phyloP scores from a whole-genome alignment of 1,284 basidiomycete genomes.

The Gomphus bonarii region DNA sequence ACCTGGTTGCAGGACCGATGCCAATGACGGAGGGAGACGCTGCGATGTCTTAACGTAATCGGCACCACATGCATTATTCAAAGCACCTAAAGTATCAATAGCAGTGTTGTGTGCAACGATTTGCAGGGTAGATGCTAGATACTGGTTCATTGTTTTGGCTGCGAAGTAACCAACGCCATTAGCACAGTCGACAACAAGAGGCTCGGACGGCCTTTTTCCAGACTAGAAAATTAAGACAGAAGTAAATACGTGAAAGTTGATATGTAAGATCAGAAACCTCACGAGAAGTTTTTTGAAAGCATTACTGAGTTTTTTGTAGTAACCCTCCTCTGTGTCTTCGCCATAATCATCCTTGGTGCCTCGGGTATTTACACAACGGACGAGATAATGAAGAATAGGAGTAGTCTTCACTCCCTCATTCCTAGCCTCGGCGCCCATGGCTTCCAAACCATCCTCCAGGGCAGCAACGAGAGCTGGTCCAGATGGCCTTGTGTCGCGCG shows the following conservation, averaged over 20 bases:
- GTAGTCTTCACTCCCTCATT: constrained; percentile 86
- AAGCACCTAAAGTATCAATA: constrained; percentile 54
- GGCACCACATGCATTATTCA: constrained; percentile 89
- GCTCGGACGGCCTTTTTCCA: constrained; percentile 47
- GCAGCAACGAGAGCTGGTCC: constrained; percentile 76
- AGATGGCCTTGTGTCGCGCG: constrained; percentile 87
- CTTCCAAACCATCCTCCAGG: constrained; percentile 75
- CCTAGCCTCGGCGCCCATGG: constrained; percentile 54
- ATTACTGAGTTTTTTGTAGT: constrained; percentile 75
- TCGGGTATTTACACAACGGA: constrained; percentile 82
- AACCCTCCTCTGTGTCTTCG: constrained; percentile 77
- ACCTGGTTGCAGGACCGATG: constrained; percentile 47
- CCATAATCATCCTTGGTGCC: constrained; percentile 72
- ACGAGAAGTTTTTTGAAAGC: constrained; percentile 88
- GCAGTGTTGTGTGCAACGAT: constrained; percentile 61
- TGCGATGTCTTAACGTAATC: constrained; percentile 97
- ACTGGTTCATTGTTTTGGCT: constrained; percentile 45
- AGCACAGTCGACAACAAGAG: constrained; percentile 88
- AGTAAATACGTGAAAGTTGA: constrained; percentile 11
- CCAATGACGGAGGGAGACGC: constrained; percentile 67
- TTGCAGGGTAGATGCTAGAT: constrained; percentile 45
- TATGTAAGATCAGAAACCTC: constrained; percentile 23
- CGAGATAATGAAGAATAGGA: constrained; percentile 93
- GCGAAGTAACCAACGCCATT: constrained; percentile 90
- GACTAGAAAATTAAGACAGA: constrained; percentile 27